Base-by-base conservation (phyloP, 2,329 filamentous ascomycete species). In the Diaporthe velutina region DNA sequence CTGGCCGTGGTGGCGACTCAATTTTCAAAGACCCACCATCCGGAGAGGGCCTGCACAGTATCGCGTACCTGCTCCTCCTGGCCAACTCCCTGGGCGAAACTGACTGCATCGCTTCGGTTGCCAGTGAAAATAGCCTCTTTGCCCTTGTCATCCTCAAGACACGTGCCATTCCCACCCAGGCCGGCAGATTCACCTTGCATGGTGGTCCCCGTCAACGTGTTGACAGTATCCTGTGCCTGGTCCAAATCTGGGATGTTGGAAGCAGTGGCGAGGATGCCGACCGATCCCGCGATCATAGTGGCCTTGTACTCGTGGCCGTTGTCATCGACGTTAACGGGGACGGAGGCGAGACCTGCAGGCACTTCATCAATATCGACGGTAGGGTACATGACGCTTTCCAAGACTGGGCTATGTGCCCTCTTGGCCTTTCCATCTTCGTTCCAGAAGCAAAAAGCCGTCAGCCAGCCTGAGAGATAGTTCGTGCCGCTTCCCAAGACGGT, bases 361-460 rank as follows among this genome's bases (percentile, higher is more conserved):
- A 70, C 15, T 5, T 19, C 2, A 6, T 70, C 67, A 35, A 70
- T 9, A 6, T 38, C 13, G 50, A 70, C 35, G 7, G 0, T 3
- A 15, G 64, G 64, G 13, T 55, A 70, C 19, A 8, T 8, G 33
- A 70, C n/a, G 25, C 3, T 50, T 3, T 55, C 55, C 30, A 58
- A 13, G 55, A 35, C 30, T 4, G 1, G 50, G 33, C 13, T 6
- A 1, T 10, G n/a, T 15, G 33, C 4, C 8, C 1, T 12, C 35
- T 55, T 55, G 2, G 67, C 19, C 3, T 45, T 64, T 4, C 76
- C 75, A 1, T 75, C 28, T 4, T 57, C 55, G n/a, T 74, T 70
- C 76, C 76, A 77, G 42, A 71, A 77, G 57, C 73, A 76, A 52
- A 77, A 77, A 1, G 72, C 70, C 4, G 72, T 71, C 48, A 76